These are phyloP conservation scores for Starmerella scarabaei DNA, from an alignment of 805 yeast genomes.

Conservation along the genomic window DNA sequence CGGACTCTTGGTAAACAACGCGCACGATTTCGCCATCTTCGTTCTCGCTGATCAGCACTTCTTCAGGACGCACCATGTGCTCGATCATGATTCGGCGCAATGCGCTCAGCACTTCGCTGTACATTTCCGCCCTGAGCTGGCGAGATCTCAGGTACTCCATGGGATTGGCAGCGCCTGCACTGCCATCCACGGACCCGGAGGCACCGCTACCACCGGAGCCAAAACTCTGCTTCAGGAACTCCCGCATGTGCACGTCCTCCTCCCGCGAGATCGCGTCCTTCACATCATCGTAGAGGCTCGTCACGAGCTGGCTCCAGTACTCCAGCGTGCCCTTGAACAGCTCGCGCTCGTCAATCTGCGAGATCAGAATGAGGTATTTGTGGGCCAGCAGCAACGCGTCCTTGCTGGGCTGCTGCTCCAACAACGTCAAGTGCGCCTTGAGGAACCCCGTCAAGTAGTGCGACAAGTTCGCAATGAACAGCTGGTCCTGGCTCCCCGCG, in stretches of 20 bases:
- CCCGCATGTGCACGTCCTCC: constrained; percentile 63
- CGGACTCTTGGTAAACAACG: constrained; percentile 92
- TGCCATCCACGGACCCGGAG: constrained; percentile 24
- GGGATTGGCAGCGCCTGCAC: constrained; percentile 79
- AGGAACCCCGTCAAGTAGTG: constrained; percentile 81
- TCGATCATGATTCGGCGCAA: constrained; percentile 89
- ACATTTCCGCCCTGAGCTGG: constrained; percentile 64
- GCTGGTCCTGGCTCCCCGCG: constrained; percentile 77
- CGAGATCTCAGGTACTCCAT: constrained; percentile 1
- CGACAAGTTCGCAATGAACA: constrained; percentile 87
- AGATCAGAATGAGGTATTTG: constrained; percentile 66
- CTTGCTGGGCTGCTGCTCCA: constrained; percentile 37
- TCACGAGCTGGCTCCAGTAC: constrained; percentile 84
- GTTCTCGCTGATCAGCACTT: constrained; percentile 89
- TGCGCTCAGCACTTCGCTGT: constrained; percentile 63
- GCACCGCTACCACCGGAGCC: constrained; percentile 29
- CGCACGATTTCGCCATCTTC: constrained; percentile 99
- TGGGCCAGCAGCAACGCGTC: constrained; percentile 60
- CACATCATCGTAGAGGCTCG: constrained; percentile 69
- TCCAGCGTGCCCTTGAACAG: constrained; percentile 89
- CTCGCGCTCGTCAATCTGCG: constrained; percentile 90
- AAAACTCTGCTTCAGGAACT: constrained; percentile 27
- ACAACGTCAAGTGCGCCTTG: constrained; percentile 54
- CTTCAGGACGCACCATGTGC: constrained; percentile 97
- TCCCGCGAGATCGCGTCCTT: constrained; percentile 64